A percentile compares a stretch with the other conserved stretches of the same genome.
Evolutionary conservation across 2,329 filamentous ascomycete species (phyloP).

Genomic region (Aspergillus bombycis): DNA sequence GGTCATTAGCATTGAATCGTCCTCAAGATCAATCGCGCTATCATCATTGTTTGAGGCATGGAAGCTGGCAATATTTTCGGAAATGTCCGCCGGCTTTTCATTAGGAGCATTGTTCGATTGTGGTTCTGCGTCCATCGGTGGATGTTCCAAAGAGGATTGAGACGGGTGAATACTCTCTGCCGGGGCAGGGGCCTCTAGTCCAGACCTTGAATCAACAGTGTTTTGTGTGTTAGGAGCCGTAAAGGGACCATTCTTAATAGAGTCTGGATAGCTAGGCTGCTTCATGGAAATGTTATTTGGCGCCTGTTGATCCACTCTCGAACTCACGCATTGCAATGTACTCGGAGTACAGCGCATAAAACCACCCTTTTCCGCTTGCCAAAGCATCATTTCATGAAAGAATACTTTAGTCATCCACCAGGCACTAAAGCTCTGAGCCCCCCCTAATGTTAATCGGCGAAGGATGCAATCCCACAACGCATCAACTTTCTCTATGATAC

Average conservation of each 20-base stretch:
- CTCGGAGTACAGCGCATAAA: conserved; percentile 67
- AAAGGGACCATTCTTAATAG: conserved; percentile 20
- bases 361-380: conserved; percentile 86
- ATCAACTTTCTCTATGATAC: conserved; percentile 49
- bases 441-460: conserved; percentile 47
- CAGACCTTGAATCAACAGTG: conserved; percentile 21
- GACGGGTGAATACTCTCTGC: conserved; percentile 22
- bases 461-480: conserved; percentile 49
- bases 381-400: conserved; percentile 90
- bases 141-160: conserved; percentile 18
- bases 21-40: conserved; percentile 71
- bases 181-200: conserved; percentile 23
- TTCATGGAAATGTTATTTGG: conserved; percentile 28
- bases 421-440: conserved; percentile 51
- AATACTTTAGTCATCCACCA: conserved; percentile 84
- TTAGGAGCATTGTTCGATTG: conserved; percentile 29
- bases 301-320: conserved; percentile 27
- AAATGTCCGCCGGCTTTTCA: conserved; percentile 51
- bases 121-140: conserved; percentile 22
- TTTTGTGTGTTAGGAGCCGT: conserved; percentile 22
- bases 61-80: conserved; percentile 44
- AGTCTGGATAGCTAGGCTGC: conserved; percentile 19
- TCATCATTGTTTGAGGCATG: conserved; percentile 60
- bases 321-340: conserved; percentile 32
- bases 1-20: conserved; percentile 46